A percentile compares a stretch with the other conserved stretches of the same genome.
Evolutionary conservation across 2,329 filamentous ascomycete genomes (phyloP).

Genomic region (Sarocladium kiliense): DNA sequence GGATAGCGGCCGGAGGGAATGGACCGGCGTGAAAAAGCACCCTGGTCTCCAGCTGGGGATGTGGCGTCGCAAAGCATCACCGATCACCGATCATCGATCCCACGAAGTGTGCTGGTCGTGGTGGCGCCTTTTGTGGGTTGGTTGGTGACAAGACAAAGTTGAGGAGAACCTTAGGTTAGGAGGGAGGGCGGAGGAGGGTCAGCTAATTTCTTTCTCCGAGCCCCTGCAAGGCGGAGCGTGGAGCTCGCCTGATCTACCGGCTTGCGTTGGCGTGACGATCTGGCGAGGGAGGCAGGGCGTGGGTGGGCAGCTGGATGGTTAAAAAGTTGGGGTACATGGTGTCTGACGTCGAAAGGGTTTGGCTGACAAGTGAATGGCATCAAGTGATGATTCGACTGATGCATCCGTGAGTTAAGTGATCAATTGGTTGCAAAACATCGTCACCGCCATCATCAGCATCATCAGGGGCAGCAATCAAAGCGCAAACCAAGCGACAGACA

Average conservation of each 20-base stretch:
- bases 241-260: slow-evolving; percentile 6
- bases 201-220: slow-evolving; percentile 1
- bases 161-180: neutral
- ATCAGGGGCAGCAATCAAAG: neutral
- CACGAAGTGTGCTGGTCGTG: neutral
- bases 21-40: neutral
- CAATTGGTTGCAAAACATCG: neutral
- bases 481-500: neutral
- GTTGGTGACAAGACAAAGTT: neutral
- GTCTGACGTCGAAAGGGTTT: neutral
- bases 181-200: neutral
- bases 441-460: no score
- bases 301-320: neutral
- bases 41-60: neutral
- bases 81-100: slow-evolving; percentile 8
- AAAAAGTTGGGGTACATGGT: neutral
- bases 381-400: neutral
- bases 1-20: slow-evolving; percentile 2
- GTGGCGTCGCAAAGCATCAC: slow-evolving; percentile 5
- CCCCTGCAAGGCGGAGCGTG: neutral
- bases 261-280: slow-evolving; percentile 7
- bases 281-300: neutral
- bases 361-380: neutral
- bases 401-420: neutral
- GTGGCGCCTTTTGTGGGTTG: neutral